These are phyloP conservation scores for Xylaria hypoxylon DNA, from an alignment of 2,329 filamentous ascomycete genomes.

Conservation along the genomic window DNA sequence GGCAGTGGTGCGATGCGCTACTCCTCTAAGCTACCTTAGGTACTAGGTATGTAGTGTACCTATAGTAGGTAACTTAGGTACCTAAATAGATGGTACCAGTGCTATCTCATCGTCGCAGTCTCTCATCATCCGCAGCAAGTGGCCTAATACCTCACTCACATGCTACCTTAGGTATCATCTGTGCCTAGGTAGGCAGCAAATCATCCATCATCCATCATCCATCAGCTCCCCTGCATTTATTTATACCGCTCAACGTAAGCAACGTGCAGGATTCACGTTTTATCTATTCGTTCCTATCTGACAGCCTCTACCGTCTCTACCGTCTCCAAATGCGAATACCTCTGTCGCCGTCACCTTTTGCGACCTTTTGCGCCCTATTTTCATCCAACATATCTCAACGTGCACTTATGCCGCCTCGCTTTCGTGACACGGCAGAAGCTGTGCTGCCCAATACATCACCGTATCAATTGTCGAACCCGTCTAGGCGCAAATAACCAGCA, in stretches of 20 bases:
- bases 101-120: no score
- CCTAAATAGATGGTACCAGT: no score
- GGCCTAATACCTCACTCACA: background rate
- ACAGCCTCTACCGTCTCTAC: background rate
- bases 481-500: slow-evolving; percentile 27
- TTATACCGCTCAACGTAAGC: slow-evolving; percentile 21
- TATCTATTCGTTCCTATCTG: background rate
- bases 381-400: slow-evolving; percentile 25
- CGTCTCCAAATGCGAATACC: slow-evolving; percentile 29
- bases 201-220: slow-evolving; percentile 6
- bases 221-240: slow-evolving; percentile 16
- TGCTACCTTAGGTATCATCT: background rate
- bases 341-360: slow-evolving; percentile 7
- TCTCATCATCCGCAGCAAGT: no score
- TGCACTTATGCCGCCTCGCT: slow-evolving; percentile 42
- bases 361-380: slow-evolving; percentile 23
- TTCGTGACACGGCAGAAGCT: slow-evolving; percentile 44
- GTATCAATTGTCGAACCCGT: slow-evolving; percentile 20
- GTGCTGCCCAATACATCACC: slow-evolving; percentile 42
- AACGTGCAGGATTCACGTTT: background rate
- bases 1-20: no score
- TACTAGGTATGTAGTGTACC: no score
- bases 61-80: no score
- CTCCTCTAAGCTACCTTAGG: no score
- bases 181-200: slow-evolving; percentile 8